Percentiles rank a stretch among this genome's conserved stretches.
Evolutionary conservation across 2,329 filamentous ascomycete genomes (phyloP).

Genomic region (Xylariaceae sp.): DNA sequence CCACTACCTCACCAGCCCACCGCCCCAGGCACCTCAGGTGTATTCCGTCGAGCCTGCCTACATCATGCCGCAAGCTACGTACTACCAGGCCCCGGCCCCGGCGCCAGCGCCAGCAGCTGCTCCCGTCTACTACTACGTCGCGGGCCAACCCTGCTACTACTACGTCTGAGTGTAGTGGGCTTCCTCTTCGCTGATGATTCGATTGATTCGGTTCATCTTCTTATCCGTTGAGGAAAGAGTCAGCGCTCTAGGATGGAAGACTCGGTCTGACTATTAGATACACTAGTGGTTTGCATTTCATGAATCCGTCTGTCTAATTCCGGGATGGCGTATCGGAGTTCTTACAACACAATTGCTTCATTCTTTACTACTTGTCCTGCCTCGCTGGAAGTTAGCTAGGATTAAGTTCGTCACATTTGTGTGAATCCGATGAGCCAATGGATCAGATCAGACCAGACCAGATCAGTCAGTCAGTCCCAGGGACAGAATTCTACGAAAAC

Average conservation of each 20-base stretch:
- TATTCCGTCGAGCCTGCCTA: slow-evolving; percentile 21
- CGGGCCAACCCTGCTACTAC: slow-evolving; percentile 8
- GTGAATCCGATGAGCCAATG: too few species aligned
- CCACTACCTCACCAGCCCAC: slow-evolving; percentile 21
- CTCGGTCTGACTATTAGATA: too few species aligned
- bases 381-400: too few species aligned
- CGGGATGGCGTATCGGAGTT: too few species aligned
- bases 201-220: background rate
- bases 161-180: background rate
- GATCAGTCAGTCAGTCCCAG: too few species aligned
- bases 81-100: slow-evolving; percentile 5
- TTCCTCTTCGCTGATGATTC: background rate
- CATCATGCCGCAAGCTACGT: slow-evolving; percentile 8
- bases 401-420: background rate
- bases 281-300: too few species aligned
- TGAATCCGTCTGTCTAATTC: too few species aligned
- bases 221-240: background rate
- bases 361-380: too few species aligned
- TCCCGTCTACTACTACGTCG: slow-evolving; percentile 4
- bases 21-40: slow-evolving; percentile 10
- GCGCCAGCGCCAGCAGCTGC: background rate
- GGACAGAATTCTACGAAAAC: too few species aligned
- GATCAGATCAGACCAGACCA: too few species aligned
- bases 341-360: too few species aligned
- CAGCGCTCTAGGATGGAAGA: background rate